phyloP scores from a whole-genome alignment of 2,329 filamentous ascomycete species.

The Sporothrix luriei region DNA sequence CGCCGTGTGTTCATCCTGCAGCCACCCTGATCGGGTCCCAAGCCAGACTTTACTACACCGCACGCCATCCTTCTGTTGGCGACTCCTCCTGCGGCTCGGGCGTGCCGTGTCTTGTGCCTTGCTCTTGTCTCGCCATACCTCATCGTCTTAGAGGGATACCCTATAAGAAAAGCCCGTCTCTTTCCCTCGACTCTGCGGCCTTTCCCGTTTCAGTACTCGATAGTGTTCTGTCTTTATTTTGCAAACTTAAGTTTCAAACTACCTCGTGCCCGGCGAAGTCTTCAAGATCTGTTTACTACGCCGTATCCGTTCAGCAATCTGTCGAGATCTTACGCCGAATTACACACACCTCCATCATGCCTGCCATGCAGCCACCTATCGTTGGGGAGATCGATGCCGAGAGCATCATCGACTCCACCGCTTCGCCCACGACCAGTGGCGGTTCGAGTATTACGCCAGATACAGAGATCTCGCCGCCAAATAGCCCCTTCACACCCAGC shows the following conservation, averaged over 20 bases:
- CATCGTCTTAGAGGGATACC: not conserved
- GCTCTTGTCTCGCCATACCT: not conserved
- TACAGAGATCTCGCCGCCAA: slow-evolving; percentile 53
- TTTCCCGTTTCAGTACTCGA: not conserved
- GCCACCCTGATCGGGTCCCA: not conserved
- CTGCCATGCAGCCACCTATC: slow-evolving; percentile 26
- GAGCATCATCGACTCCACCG: slow-evolving; percentile 44
- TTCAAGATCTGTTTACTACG: not conserved
- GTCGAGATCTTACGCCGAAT: not conserved
- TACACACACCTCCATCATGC: slow-evolving; percentile 21
- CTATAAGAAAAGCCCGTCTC: not conserved
- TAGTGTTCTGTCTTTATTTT: too few relatives aligned
- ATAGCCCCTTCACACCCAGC: slow-evolving; percentile 47
- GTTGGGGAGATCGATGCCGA: slow-evolving; percentile 41
- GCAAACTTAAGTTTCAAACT: too few relatives aligned
- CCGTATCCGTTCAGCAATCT: not conserved
- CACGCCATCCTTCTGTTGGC: not conserved
- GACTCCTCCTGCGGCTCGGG: not conserved
- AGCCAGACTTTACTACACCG: not conserved
- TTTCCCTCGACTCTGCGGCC: not conserved
- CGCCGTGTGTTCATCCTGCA: slow-evolving; percentile 1
- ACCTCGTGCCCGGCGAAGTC: too few relatives aligned
- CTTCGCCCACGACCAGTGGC: slow-evolving; percentile 44
- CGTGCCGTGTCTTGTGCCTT: slow-evolving; percentile 24
- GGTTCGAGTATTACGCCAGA: slow-evolving; percentile 52